Evolutionary conservation across 2,329 filamentous ascomycete species (phyloP), one percentile per base, ranked within the genome.

Genomic region (Trichophyton benhamiae): DNA sequence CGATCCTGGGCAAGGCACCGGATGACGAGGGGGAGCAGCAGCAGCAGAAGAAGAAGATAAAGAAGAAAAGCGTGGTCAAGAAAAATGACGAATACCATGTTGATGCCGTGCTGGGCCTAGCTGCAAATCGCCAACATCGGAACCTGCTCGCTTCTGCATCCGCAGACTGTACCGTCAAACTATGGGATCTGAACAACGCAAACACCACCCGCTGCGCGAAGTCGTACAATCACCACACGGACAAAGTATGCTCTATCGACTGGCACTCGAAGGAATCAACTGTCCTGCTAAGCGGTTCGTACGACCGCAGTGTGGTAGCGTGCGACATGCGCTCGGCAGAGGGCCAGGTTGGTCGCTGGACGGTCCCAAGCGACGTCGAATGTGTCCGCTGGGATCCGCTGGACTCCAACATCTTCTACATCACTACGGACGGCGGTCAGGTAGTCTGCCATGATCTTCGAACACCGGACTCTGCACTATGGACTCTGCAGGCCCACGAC

Each of bases 401-500:
- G 73, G 86, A 96, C 74, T 79, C 86, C 4, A 95, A 96, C 80
- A 91, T 83, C 79, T 99, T 99, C 79, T 99, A 89, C 75, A 89
- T 95, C 62, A 91, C 91, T 11, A 99, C 94, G 3, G 94, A 99
- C 73, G 88, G 84, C 68, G 94, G 94, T 53, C 83, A 92, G 65
- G 83, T 99, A 63, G 92, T 97, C 78, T 94, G 91, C 76, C 90
- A 95, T 75, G 94, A 99, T 71, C 80, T 87, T 46, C 86, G 94
- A 57, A 87, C 85, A 62, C 89, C 90, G 0, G 81, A 85, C 57
- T 80, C 83, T 46, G 90, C 87, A 66, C 96, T 95, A 75, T 99
- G 94, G 94, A 91, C 89, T 48, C 80, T 99, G 59, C 94, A 99
- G 77, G 94, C 94, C 15, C 94, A 99, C 77, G 91, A 96, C 72